These are phyloP conservation scores for Colletotrichum eremochloae DNA, from an alignment of 2,329 filamentous ascomycete species.

Conservation along the genomic window DNA sequence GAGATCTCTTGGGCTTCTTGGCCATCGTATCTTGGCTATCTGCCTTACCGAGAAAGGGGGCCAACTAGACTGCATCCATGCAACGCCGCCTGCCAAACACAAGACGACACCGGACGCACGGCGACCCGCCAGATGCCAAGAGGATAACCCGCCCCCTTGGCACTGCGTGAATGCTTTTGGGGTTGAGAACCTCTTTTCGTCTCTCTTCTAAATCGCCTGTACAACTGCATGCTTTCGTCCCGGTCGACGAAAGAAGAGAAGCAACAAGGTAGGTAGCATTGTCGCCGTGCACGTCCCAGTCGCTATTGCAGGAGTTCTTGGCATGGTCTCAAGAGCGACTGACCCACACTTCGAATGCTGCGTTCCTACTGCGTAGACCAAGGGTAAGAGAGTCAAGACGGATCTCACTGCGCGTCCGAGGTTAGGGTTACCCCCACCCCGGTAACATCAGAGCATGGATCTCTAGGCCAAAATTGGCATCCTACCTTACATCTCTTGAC, in stretches of 20 bases:
- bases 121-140: slow-evolving; percentile 40
- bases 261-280: slow-evolving; percentile 17
- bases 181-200: slow-evolving; percentile 20
- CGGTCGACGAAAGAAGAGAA: slow-evolving; percentile 3
- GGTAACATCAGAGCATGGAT: slow-evolving; percentile 32
- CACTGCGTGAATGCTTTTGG: slow-evolving; percentile 1
- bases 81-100: slow-evolving; percentile 9
- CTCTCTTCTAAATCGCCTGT: slow-evolving; percentile 12
- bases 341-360: slow-evolving; percentile 38
- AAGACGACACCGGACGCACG: slow-evolving; percentile 39
- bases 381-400: slow-evolving; percentile 24
- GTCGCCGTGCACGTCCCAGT: slow-evolving; percentile 34
- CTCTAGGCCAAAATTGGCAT: slow-evolving; percentile 41
- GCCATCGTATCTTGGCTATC: slow-evolving; percentile 18
- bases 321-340: slow-evolving; percentile 42
- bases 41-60: neutral
- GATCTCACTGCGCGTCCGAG: slow-evolving; percentile 23
- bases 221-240: slow-evolving; percentile 19
- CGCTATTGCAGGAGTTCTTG: slow-evolving; percentile 35
- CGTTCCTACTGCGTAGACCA: slow-evolving; percentile 21
- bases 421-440: slow-evolving; percentile 15
- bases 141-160: slow-evolving; percentile 27
- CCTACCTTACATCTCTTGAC: slow-evolving; percentile 29
- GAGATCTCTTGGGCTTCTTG: slow-evolving; percentile 40
- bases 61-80: neutral